Evolutionary conservation across 257 asterid genomes (phyloP), one percentile per base, ranked within the genome.

Genomic region (Agastache rugosa): DNA sequence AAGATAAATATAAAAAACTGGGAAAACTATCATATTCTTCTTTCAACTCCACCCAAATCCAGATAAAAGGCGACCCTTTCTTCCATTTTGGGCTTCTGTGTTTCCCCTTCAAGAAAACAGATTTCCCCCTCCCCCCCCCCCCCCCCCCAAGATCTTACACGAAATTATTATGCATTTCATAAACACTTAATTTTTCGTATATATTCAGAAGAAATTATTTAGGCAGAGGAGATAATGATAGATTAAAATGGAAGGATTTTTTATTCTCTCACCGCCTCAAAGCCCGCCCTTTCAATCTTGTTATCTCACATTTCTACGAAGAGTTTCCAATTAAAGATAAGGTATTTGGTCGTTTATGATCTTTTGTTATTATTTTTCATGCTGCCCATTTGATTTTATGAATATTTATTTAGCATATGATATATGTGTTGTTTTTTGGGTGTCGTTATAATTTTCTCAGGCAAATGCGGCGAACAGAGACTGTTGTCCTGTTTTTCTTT

Each of bases 241-340:
- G 63, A 44, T 61, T 31, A 31, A 61, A 44, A 59, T 41, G 10
- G 37, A 77, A 71, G 78, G 63, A 31, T 22, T 61, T 78, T 51
- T 45, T 41, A 75, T 67, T 53, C 51, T 20, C 77, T 62, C 81
- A 58, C 78, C 80, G 79, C 75, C 76, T 82, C 83, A 73, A 35
- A 22, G 11, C 47, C 77, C 11, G 50, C 73, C 68, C 58, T 60
- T 66, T 31, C 67, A 80, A 23, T 47, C 76, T 61, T 67, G 82
- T 77, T 50, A 31, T 51, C 67, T 64, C 79, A 58, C 72, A 50
- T 19, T 66, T 69, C 41, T 70, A 17, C 39, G 3, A 31, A 31
- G 11, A 20, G 50, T 61, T 50, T 72, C 42, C 2, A 23, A 29
- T 2, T 62, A 22, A 9, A 69, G 34, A 41, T 67, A 72, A 69